A percentile compares a stretch with the other conserved stretches of the same genome.
These are phyloP conservation scores for Calocybe gangraenosa DNA, from an alignment of 768 basidiomycete genomes.

Conservation along the genomic window DNA sequence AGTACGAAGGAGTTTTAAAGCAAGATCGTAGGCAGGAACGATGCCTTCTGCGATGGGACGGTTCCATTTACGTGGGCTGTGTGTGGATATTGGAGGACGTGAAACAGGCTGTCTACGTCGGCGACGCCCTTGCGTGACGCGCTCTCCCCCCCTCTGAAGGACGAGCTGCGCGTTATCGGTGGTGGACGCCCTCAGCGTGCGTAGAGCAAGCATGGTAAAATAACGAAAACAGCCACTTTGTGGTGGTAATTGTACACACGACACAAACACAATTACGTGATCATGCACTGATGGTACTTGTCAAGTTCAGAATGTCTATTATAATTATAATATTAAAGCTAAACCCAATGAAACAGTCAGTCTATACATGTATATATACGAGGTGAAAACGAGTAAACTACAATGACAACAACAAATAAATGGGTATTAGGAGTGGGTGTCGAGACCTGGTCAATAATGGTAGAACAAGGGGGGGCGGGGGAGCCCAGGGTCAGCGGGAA, in stretches of 20 bases:
- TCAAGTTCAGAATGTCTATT: no score
- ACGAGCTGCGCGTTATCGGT: conserved; percentile 13
- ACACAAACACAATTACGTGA: no score
- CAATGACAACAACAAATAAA: no score
- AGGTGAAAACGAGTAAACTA: no score
- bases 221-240: neutral
- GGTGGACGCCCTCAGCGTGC: conserved; percentile 20
- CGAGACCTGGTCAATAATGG: neutral
- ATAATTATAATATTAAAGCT: no score
- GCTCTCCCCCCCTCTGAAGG: conserved; percentile 19
- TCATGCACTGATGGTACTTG: no score
- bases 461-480: conserved; percentile 4
- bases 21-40: conserved; percentile 81
- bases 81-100: conserved; percentile 49
- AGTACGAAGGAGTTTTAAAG: conserved; percentile 60
- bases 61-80: conserved; percentile 58
- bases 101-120: conserved; percentile 21
- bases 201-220: conserved; percentile 25
- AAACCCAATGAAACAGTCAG: no score
- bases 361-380: no score
- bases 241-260: no score
- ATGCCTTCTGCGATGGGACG: conserved; percentile 57
- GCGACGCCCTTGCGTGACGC: conserved; percentile 24
- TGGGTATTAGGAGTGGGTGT: no score
- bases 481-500: conserved; percentile 4